These are phyloP conservation scores for Sugiyamaella pinicola DNA, from an alignment of 1,139 yeast genomes.

Conservation along the genomic window DNA sequence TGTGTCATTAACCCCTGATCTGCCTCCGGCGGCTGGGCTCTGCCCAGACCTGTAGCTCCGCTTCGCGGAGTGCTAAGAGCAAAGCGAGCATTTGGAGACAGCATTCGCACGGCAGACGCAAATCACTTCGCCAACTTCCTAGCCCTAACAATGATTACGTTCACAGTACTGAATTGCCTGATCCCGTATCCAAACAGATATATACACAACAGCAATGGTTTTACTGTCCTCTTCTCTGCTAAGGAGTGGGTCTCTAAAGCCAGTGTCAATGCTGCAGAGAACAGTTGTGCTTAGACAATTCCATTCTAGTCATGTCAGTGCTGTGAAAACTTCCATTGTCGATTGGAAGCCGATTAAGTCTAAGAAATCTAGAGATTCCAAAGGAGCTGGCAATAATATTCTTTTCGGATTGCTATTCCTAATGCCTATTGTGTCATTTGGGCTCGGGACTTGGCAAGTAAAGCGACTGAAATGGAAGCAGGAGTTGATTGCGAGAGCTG, in stretches of 20 bases:
- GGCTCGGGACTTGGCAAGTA: slow-evolving; percentile 93
- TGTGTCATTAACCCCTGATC: background rate
- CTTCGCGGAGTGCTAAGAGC: too few species aligned
- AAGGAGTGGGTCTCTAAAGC: background rate
- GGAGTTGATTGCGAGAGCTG: slow-evolving; percentile 78
- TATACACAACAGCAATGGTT: background rate
- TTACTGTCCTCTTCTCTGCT: background rate
- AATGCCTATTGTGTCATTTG: slow-evolving; percentile 87
- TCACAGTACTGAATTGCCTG: background rate
- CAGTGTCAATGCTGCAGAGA: background rate
- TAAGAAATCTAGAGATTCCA: slow-evolving; percentile 50
- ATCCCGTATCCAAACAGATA: background rate
- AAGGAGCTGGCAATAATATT: slow-evolving; percentile 47
- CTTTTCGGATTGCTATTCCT: slow-evolving; percentile 50
- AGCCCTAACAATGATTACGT: background rate
- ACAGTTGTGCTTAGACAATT: background rate
- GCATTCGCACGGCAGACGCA: too few species aligned
- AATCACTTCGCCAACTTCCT: background rate
- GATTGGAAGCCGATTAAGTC: slow-evolving; percentile 83
- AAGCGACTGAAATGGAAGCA: slow-evolving; percentile 85
- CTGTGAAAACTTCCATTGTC: slow-evolving; percentile 66
- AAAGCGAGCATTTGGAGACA: too few species aligned
- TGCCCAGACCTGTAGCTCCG: too few species aligned
- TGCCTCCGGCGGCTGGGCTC: too few species aligned
- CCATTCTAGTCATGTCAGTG: background rate